A percentile compares a stretch with the other conserved stretches of the same genome.
phyloP scores from a whole-genome alignment of 495 filamentous ascomycete genomes.

The Aspergillus wentii region DNA sequence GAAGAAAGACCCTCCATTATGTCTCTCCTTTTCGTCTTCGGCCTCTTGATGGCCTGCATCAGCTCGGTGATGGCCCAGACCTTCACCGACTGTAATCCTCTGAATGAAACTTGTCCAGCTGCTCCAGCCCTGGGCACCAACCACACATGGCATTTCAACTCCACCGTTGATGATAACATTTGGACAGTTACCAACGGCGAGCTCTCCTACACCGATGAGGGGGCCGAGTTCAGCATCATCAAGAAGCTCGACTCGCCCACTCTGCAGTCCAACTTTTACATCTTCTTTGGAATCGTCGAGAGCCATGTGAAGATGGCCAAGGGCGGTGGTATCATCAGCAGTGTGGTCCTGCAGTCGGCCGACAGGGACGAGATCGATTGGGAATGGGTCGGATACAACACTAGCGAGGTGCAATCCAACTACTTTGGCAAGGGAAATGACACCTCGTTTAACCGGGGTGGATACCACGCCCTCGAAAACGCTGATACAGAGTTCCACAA shows the following conservation, averaged over 20 bases:
- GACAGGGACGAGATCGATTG: slow-evolving; percentile 93
- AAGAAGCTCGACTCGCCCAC: slow-evolving; percentile 66
- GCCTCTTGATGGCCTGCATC: slow-evolving; percentile 22
- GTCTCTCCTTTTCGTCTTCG: slow-evolving; percentile 19
- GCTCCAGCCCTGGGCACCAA: slow-evolving; percentile 64
- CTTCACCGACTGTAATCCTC: slow-evolving; percentile 62
- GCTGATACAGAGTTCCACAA: slow-evolving; percentile 68
- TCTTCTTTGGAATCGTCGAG: slow-evolving; percentile 79
- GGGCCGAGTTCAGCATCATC: slow-evolving; percentile 66
- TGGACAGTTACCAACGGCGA: slow-evolving; percentile 63
- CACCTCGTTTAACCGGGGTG: slow-evolving; percentile 69
- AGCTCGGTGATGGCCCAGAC: slow-evolving; percentile 30
- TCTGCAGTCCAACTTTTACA: slow-evolving; percentile 70
- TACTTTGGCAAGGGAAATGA: slow-evolving; percentile 87
- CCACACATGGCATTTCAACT: slow-evolving; percentile 58
- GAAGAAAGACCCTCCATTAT: slow-evolving; percentile 15
- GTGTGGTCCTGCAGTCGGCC: slow-evolving; percentile 83
- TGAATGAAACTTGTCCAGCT: slow-evolving; percentile 57
- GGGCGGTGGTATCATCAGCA: slow-evolving; percentile 73
- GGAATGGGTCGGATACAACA: slow-evolving; percentile 55
- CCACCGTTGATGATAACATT: slow-evolving; percentile 40
- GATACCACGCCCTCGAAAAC: slow-evolving; percentile 54
- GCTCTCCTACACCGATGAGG: slow-evolving; percentile 49
- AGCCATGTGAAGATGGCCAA: slow-evolving; percentile 65
- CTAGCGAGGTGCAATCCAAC: slow-evolving; percentile 73